Conservation (phyloP, 2,329 filamentous ascomycete genomes). For the Pseudocercospora eumusae region DNA sequence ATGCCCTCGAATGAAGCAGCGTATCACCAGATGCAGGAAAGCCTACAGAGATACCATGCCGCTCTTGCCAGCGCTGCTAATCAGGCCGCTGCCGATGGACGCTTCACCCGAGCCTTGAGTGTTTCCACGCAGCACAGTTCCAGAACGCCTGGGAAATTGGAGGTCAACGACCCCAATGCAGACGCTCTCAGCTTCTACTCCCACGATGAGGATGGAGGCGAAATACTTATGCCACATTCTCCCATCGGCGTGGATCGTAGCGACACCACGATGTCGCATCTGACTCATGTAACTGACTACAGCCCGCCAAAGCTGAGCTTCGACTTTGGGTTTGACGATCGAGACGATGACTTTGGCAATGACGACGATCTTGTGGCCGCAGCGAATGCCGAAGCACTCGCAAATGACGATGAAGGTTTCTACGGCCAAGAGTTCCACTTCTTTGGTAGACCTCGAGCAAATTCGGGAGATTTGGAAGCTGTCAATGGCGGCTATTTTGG, state of each 20-base stretch:
- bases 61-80: constrained; percentile 80
- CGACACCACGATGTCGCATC: constrained; percentile 19
- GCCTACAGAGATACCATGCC: constrained; percentile 74
- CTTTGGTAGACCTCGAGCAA: constrained; percentile 63
- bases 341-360: constrained; percentile 58
- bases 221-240: constrained; percentile 18
- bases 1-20: constrained; percentile 37
- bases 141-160: neutral
- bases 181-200: constrained; percentile 29
- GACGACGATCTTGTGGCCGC: constrained; percentile 93
- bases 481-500: constrained; percentile 91
- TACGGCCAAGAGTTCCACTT: constrained; percentile 98
- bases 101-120: constrained; percentile 61
- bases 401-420: constrained; percentile 88
- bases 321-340: constrained; percentile 52
- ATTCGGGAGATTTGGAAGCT: constrained; percentile 53
- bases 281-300: constrained; percentile 26
- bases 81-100: constrained; percentile 72
- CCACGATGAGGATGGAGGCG: constrained; percentile 23
- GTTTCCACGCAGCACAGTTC: constrained; percentile 22
- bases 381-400: constrained; percentile 89
- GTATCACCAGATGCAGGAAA: constrained; percentile 53
- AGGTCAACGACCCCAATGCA: neutral
- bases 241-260: constrained; percentile 19
- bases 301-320: constrained; percentile 38